Evolutionary conservation across 192 early-diverging fungal genomes (phyloP).

Genomic region (Haplosporangium gracile): DNA sequence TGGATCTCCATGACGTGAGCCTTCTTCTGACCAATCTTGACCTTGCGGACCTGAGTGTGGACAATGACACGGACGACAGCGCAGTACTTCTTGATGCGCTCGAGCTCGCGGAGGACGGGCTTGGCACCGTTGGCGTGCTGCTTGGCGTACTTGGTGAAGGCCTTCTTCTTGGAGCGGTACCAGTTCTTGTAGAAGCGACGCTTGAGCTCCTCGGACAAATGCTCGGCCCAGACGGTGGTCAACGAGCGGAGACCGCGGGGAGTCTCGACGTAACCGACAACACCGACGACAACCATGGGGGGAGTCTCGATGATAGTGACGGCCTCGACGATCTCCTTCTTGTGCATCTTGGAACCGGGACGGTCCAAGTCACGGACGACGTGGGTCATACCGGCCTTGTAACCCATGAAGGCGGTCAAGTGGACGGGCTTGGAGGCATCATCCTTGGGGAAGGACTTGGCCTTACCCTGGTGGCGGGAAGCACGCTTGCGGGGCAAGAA

Average conservation of each 20-base stretch:
- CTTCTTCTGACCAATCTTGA: conserved; percentile 98
- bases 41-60: conserved; percentile 97
- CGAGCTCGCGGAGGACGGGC: conserved; percentile 92
- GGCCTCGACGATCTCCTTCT: conserved; percentile 99
- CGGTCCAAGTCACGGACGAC: conserved; percentile 99
- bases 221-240: conserved; percentile 99
- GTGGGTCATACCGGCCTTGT: conserved; percentile 99
- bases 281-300: conserved; percentile 96
- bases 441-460: conserved; percentile 99
- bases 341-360: conserved; percentile 99
- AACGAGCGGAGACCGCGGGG: conserved; percentile 97
- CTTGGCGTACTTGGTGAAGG: conserved; percentile 99
- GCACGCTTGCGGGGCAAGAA: conserved; percentile 93
- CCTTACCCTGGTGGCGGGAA: conserved; percentile 92
- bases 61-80: conserved; percentile 96
- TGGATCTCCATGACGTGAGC: conserved; percentile 99
- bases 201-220: conserved; percentile 96
- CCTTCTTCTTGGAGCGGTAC: conserved; percentile 99
- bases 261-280: conserved; percentile 99
- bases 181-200: conserved; percentile 99
- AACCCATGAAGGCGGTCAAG: conserved; percentile 99
- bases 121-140: conserved; percentile 93
- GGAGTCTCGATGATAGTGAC: conserved; percentile 99
- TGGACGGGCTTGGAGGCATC: conserved; percentile 94
- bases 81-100: conserved; percentile 99